Evolutionary conservation across 495 filamentous ascomycete species (phyloP).

Genomic region (Trichoderma erinaceum): DNA sequence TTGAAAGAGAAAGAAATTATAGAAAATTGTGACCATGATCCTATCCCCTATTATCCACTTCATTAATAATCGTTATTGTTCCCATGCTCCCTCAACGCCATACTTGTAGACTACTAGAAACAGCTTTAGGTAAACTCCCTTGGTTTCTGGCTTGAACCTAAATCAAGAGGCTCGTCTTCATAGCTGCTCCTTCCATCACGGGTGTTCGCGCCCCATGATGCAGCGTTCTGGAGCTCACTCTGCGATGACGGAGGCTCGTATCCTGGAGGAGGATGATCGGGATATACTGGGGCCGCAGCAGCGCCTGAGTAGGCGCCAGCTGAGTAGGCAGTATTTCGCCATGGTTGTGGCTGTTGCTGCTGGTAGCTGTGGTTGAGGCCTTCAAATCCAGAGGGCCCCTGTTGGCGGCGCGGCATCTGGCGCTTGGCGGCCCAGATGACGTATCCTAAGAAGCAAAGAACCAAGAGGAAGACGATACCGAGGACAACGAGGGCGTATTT

Average conservation of each 20-base stretch:
- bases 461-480: slow-evolving; percentile 27
- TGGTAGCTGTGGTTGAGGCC: slow-evolving; percentile 10
- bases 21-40: too few relatives aligned
- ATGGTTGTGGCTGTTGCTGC: slow-evolving; percentile 5
- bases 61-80: background rate
- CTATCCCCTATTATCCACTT: background rate
- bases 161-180: background rate
- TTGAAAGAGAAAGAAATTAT: too few relatives aligned
- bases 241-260: background rate
- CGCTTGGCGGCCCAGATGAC: background rate
- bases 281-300: background rate
- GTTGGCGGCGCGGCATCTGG: slow-evolving; percentile 1
- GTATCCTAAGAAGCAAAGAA: background rate
- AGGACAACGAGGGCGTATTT: slow-evolving; percentile 31
- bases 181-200: background rate
- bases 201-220: background rate
- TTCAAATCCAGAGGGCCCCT: background rate
- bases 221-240: background rate
- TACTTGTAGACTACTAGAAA: background rate
- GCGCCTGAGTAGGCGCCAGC: background rate
- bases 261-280: background rate
- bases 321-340: background rate
- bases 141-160: slow-evolving; percentile 6
- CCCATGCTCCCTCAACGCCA: background rate
- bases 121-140: background rate